Evolutionary conservation across 2,329 filamentous ascomycete species (phyloP).

Genomic region (Chaetomium globosum): DNA sequence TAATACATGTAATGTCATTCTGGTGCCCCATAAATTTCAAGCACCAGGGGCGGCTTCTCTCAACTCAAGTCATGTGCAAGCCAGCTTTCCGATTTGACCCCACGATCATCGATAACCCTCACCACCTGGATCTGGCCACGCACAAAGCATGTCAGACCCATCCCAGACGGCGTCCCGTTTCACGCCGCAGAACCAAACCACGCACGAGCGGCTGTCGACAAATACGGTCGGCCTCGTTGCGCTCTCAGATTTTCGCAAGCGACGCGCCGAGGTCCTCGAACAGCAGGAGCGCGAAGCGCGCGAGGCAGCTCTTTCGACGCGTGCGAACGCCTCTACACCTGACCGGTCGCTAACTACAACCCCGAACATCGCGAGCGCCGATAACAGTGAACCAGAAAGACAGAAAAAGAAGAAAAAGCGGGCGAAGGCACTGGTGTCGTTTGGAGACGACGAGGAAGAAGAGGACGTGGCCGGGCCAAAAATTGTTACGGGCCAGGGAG

Average conservation of each 20-base stretch:
- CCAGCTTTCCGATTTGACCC: background rate
- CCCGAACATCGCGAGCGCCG: slow-evolving; percentile 38
- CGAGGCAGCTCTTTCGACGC: slow-evolving; percentile 55
- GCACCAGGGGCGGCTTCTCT: too few species aligned
- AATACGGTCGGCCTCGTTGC: slow-evolving; percentile 89
- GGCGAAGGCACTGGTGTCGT: slow-evolving; percentile 55
- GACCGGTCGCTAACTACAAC: slow-evolving; percentile 54
- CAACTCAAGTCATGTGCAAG: too few species aligned
- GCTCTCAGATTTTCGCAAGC: slow-evolving; percentile 92
- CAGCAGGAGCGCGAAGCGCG: slow-evolving; percentile 81
- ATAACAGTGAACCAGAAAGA: slow-evolving; percentile 39
- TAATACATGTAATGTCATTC: background rate
- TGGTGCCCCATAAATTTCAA: background rate
- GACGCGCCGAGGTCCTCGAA: slow-evolving; percentile 90
- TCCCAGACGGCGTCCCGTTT: slow-evolving; percentile 59
- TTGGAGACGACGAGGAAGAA: slow-evolving; percentile 69
- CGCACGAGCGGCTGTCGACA: slow-evolving; percentile 79
- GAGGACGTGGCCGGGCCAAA: slow-evolving; percentile 52
- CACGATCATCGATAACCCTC: background rate
- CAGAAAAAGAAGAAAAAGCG: slow-evolving; percentile 49
- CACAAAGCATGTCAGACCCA: slow-evolving; percentile 47
- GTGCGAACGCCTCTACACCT: slow-evolving; percentile 49
- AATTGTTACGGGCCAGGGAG: slow-evolving; percentile 32
- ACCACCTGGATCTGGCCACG: background rate
- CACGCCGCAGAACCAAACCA: slow-evolving; percentile 72